Conservation (phyloP, 176 grass and related monocot species). For the Carex cristatella region DNA sequence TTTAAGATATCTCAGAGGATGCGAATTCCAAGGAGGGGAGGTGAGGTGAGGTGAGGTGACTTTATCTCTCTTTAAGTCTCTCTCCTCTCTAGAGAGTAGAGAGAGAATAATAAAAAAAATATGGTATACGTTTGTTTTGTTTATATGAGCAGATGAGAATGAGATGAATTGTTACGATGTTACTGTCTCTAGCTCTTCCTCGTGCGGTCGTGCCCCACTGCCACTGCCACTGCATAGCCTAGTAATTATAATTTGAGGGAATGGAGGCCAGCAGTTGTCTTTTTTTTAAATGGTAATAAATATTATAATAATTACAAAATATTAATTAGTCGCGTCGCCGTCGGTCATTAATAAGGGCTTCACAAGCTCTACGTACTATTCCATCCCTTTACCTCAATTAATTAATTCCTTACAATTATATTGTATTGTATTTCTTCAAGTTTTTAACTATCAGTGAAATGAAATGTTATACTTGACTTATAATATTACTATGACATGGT, state of each 20-base stretch:
- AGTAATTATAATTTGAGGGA: no score
- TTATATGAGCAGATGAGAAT: background rate
- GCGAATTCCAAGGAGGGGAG: no score
- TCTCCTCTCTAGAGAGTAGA: background rate
- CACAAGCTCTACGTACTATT: background rate
- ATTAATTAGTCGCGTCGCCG: background rate
- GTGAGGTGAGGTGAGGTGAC: background rate
- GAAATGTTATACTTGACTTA: background rate
- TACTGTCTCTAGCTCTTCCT: background rate
- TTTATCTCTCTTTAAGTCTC: conserved; percentile 13
- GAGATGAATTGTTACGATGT: background rate
- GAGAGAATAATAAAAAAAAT: background rate
- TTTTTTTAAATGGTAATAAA: conserved; percentile 2
- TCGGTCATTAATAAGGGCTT: background rate
- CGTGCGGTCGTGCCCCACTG: background rate
- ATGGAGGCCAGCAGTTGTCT: background rate
- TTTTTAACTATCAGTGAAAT: background rate
- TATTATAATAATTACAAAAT: background rate
- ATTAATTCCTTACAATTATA: background rate
- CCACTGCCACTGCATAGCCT: no score
- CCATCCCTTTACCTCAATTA: background rate
- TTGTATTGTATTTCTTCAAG: background rate
- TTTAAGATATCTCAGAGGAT: no score
- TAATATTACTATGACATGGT: background rate
- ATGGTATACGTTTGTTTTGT: background rate